Conservation (phyloP, 352 stramenopile genomes). For the Globisporangium cederbergense region DNA sequence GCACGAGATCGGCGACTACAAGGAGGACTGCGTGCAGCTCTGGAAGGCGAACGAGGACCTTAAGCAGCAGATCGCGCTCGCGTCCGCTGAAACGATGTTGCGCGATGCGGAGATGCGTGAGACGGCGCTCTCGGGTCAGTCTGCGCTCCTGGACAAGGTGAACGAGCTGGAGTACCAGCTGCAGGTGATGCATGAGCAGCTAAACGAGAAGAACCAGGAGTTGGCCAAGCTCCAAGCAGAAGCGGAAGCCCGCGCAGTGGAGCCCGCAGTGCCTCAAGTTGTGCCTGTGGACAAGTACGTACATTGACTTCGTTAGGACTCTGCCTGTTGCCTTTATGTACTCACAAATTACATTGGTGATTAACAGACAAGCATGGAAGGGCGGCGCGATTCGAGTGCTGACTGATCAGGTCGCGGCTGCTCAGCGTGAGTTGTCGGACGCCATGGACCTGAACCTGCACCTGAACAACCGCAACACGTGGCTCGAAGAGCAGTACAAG, state of each 20-base stretch:
- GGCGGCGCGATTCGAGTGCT: slow-evolving; percentile 56
- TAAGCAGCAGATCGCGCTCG: slow-evolving; percentile 65
- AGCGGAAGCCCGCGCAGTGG: slow-evolving; percentile 20
- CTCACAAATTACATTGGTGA: not conserved
- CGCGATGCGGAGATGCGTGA: slow-evolving; percentile 56
- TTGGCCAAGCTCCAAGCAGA: slow-evolving; percentile 35
- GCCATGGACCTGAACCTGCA: slow-evolving; percentile 82
- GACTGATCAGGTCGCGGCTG: slow-evolving; percentile 64
- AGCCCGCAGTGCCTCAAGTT: not conserved
- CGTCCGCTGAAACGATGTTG: slow-evolving; percentile 51
- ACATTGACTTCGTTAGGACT: not conserved
- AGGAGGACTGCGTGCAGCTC: slow-evolving; percentile 73
- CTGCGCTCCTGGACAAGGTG: slow-evolving; percentile 46
- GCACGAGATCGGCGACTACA: slow-evolving; percentile 71
- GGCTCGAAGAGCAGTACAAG: slow-evolving; percentile 70
- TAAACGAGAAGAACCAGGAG: slow-evolving; percentile 57
- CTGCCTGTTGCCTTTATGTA: not conserved
- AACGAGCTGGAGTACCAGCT: slow-evolving; percentile 58
- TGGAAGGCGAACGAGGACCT: slow-evolving; percentile 80
- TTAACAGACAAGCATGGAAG: slow-evolving; percentile 32
- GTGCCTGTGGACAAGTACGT: slow-evolving; percentile 36
- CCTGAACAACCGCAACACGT: slow-evolving; percentile 74
- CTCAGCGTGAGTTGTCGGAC: slow-evolving; percentile 75
- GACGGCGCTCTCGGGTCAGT: slow-evolving; percentile 52
- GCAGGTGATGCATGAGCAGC: slow-evolving; percentile 54